Evolutionary conservation across 441 rosid genomes (phyloP).

Genomic region (Cnidoscolus chayamansa): DNA sequence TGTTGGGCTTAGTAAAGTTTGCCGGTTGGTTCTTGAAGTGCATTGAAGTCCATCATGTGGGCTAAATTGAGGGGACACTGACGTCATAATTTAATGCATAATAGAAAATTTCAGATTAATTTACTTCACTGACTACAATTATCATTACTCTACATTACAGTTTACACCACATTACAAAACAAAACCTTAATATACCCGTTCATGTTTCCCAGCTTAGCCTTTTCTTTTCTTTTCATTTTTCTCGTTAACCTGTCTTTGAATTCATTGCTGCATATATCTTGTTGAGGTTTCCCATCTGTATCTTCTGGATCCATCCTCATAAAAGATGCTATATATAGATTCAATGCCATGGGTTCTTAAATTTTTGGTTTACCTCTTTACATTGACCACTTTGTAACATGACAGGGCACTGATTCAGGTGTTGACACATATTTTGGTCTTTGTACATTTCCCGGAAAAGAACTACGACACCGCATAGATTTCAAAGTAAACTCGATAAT

Average conservation of each 20-base stretch:
- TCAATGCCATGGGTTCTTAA: background rate
- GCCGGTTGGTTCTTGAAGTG: background rate
- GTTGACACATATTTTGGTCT: constrained; percentile 93
- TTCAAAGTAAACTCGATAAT: constrained; percentile 53
- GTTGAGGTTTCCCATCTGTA: background rate
- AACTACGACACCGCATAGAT: constrained; percentile 81
- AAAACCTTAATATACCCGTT: background rate
- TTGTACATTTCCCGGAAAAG: constrained; percentile 79
- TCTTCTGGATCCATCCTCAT: background rate
- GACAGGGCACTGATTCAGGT: constrained; percentile 80
- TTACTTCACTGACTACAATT: background rate
- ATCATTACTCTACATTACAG: background rate
- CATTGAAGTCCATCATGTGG: background rate
- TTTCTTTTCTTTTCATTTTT: background rate
- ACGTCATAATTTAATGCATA: background rate
- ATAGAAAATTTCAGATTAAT: background rate
- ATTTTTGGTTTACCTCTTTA: background rate
- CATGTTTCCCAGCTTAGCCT: background rate
- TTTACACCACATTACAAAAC: background rate
- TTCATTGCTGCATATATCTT: background rate
- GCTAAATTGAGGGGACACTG: background rate
- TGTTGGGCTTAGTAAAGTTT: background rate
- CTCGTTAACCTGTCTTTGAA: background rate
- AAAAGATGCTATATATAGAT: background rate
- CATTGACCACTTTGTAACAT: background rate